Evolutionary conservation across 352 stramenopile genomes (phyloP), one percentile per base, ranked within the genome.

Genomic region (Phytophthora multivora): DNA sequence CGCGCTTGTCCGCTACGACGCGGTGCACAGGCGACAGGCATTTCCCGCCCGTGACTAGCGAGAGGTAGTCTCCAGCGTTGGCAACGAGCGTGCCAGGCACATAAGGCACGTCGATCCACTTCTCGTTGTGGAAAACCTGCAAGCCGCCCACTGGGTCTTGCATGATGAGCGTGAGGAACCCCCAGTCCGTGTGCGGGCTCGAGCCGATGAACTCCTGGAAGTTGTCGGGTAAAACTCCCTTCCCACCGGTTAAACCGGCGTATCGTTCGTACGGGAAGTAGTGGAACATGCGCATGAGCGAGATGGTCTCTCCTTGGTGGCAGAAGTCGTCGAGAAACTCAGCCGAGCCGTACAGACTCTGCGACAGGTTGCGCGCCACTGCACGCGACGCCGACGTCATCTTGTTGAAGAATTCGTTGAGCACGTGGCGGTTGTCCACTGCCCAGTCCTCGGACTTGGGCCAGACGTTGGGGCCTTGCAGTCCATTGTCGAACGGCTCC

Each of bases 161-260:
- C 58, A 93, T 72, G 51, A 95, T 91, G 51, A 95, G 76, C 50
- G 86, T 95, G 39, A 95, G 70, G 48, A 91, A 92, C 1, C 86
- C 86, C 83, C 83, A 92, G 71, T 95, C 86, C 39, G 86, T 95
- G 66, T 94, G 86, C 6, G 86, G 86, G 60, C 84, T 93, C 31
- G 84, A 93, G 30, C 85, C 85, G 55, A 91, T 91, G 54, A 89
- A 89, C 63, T 88, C 77, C 30, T 71, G 52, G 28, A 86, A 83
- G 30, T 78, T 77, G 1, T 75, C 61, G 5, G 78, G 76, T 36
- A 71, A 16, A 36, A 21, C 23, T 5, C 47, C 48, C 7, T 59
- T 40, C 4, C 59, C 64, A n/a, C 49, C 49, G 5, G 65, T 76
- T 28, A 73, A 68, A 9, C 68, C 31, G 1, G 75, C 75, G 59